A percentile compares a stretch with the other conserved stretches of the same genome.
phyloP scores from a whole-genome alignment of 306 rosid genomes.

The Prunus salicina region DNA sequence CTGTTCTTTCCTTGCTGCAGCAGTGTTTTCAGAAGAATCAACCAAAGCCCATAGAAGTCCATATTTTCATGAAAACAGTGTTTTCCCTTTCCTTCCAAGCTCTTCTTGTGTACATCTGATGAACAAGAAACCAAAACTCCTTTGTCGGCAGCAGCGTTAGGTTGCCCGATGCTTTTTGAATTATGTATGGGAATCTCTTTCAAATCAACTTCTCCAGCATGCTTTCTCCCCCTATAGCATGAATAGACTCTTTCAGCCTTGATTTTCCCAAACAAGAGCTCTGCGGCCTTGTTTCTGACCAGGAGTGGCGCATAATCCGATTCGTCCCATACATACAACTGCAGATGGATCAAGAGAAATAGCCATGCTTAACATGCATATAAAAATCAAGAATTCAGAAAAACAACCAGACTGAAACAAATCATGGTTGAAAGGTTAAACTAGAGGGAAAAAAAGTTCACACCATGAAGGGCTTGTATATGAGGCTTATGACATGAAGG shows the following conservation, averaged over 20 bases:
- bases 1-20: constrained; percentile 64
- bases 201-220: constrained; percentile 10
- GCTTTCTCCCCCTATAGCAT: constrained; percentile 36
- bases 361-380: background rate
- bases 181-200: constrained; percentile 15
- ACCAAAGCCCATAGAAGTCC: constrained; percentile 53
- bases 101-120: constrained; percentile 13
- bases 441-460: constrained; percentile 11
- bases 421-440: background rate
- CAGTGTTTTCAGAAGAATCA: constrained; percentile 60
- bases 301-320: constrained; percentile 61
- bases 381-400: background rate
- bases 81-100: constrained; percentile 24
- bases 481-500: constrained; percentile 51
- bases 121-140: constrained; percentile 31
- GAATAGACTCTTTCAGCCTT: constrained; percentile 62
- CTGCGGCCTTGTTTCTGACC: constrained; percentile 71
- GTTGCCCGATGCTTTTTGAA: constrained; percentile 5
- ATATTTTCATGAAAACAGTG: constrained; percentile 18
- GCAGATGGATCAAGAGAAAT: constrained; percentile 26
- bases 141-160: constrained; percentile 13
- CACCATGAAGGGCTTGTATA: constrained; percentile 90
- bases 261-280: constrained; percentile 76
- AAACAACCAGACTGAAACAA: background rate
- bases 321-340: constrained; percentile 80